phyloP scores from a whole-genome alignment of 1,284 basidiomycete species.

The Heterobasidion occidentale region DNA sequence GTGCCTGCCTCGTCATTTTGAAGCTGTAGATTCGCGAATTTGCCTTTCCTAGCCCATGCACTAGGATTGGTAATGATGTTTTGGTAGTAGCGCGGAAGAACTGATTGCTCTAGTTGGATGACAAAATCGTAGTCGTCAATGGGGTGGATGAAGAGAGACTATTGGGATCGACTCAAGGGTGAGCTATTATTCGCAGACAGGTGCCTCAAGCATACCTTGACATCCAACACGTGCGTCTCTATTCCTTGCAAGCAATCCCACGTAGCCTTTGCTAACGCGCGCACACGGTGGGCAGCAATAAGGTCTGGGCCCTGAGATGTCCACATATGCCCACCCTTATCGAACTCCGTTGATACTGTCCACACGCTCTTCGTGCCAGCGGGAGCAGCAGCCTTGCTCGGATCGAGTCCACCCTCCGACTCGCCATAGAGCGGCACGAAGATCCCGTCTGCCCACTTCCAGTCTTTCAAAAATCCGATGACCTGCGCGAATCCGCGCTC shows the following conservation, averaged over 20 bases:
- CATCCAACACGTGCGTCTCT: constrained; percentile 37
- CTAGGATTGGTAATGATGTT: constrained; percentile 43
- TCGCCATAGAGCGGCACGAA: constrained; percentile 52
- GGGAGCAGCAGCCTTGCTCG: constrained; percentile 27
- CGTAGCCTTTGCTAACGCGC: constrained; percentile 67
- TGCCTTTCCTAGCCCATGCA: constrained; percentile 35
- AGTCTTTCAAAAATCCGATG: constrained; percentile 70
- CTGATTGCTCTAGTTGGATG: constrained; percentile 61
- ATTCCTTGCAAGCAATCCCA: constrained; percentile 39
- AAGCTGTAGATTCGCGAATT: constrained; percentile 39
- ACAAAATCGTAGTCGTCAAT: constrained; percentile 82
- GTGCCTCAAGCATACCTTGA: constrained; percentile 36
- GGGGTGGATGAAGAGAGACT: constrained; percentile 83
- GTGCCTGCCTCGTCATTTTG: constrained; percentile 22
- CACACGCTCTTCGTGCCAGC: constrained; percentile 53
- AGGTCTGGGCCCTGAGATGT: constrained; percentile 55
- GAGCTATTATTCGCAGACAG: neutral
- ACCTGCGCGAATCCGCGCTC: constrained; percentile 80
- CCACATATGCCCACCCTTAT: constrained; percentile 73
- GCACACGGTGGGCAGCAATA: constrained; percentile 65
- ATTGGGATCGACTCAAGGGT: neutral
- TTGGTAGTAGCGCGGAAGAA: constrained; percentile 71
- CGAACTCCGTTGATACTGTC: constrained; percentile 78
- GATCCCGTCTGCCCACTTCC: constrained; percentile 75
- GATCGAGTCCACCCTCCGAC: constrained; percentile 11